A percentile compares a stretch with the other conserved stretches of the same genome.
phyloP scores from a whole-genome alignment of 2,329 filamentous ascomycete genomes.

The Hawksworthiomyces lignivorus region DNA sequence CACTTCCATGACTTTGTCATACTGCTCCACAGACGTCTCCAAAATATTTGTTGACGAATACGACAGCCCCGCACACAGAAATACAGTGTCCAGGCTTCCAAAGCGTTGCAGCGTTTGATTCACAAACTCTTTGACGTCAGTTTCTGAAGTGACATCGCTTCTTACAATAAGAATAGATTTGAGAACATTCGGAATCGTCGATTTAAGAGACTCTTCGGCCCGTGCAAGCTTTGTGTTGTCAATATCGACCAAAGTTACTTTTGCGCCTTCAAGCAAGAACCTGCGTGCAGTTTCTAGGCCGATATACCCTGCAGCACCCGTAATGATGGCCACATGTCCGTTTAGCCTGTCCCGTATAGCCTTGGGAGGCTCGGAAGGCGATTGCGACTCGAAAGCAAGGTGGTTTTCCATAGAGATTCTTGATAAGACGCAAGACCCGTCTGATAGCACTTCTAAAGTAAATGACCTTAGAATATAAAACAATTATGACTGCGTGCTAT shows the following conservation, averaged over 20 bases:
- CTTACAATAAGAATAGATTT: neutral
- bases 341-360: neutral
- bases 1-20: neutral
- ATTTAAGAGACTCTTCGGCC: too few relatives aligned
- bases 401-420: too few relatives aligned
- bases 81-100: neutral
- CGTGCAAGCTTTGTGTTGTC: neutral
- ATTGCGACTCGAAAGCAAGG: too few relatives aligned
- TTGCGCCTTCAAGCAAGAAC: neutral
- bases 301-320: conserved; percentile 2
- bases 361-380: too few relatives aligned
- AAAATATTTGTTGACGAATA: neutral
- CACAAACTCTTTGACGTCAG: neutral
- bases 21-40: neutral
- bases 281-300: neutral
- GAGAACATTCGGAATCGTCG: neutral
- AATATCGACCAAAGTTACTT: neutral
- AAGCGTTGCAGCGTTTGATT: neutral
- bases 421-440: too few relatives aligned
- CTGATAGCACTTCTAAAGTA: too few relatives aligned
- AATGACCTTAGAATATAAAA: too few relatives aligned
- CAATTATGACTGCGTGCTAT: too few relatives aligned
- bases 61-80: neutral
- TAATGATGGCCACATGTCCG: neutral
- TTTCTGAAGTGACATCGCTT: neutral